These are phyloP conservation scores for Aspergillus sojae DNA, from an alignment of 2,329 filamentous ascomycete species.

Conservation along the genomic window DNA sequence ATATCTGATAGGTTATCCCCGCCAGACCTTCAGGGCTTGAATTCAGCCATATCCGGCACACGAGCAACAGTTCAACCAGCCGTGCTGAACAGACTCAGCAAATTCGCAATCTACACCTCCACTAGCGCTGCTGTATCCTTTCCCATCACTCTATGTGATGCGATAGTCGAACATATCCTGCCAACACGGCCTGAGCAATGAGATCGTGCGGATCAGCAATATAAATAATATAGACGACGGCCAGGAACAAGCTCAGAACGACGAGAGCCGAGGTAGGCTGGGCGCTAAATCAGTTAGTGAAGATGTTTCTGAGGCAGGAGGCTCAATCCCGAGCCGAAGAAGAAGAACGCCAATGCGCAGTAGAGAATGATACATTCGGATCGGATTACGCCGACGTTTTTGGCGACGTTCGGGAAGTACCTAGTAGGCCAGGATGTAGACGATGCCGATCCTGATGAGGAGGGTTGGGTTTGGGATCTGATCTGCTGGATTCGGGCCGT, in stretches of 20 bases:
- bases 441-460: conserved; percentile 62
- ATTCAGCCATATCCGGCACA: conserved; percentile 48
- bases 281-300: conserved; percentile 69
- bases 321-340: conserved; percentile 71
- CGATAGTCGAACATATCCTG: conserved; percentile 72
- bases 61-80: conserved; percentile 63
- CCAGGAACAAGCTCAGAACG: conserved; percentile 65
- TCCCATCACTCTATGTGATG: conserved; percentile 78
- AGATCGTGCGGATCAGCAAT: conserved; percentile 46
- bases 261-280: conserved; percentile 69
- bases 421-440: conserved; percentile 55
- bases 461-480: conserved; percentile 21
- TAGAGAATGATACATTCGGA: conserved; percentile 60
- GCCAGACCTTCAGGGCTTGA: conserved; percentile 47
- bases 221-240: conserved; percentile 55
- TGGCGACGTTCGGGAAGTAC: conserved; percentile 54
- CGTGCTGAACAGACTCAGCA: conserved; percentile 68
- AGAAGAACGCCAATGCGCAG: conserved; percentile 68
- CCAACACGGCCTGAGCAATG: conserved; percentile 66
- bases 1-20: conserved; percentile 60
- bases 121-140: conserved; percentile 64
- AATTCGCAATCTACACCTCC: conserved; percentile 71
- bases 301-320: conserved; percentile 64
- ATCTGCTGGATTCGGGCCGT: conserved; percentile 10
- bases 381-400: conserved; percentile 46